Percentiles rank a stretch among this genome's conserved stretches.
These are phyloP conservation scores for Yamadazyma endophytica DNA, from an alignment of 805 yeast genomes.

Conservation along the genomic window DNA sequence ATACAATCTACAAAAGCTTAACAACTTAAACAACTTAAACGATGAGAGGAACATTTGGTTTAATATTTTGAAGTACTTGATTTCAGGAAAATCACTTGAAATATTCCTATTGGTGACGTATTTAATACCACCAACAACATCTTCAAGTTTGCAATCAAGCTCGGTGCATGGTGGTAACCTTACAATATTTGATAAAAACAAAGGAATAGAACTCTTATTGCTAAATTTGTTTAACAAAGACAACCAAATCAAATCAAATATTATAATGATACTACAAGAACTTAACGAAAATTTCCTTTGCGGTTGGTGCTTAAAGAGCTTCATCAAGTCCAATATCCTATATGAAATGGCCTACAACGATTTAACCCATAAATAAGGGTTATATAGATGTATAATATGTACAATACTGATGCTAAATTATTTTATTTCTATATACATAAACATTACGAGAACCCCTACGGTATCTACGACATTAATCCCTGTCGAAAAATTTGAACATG, in stretches of 20 bases:
- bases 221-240: slow-evolving; percentile 40
- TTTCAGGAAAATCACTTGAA: slow-evolving; percentile 39
- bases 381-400: slow-evolving; percentile 1
- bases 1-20: slow-evolving; percentile 36
- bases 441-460: not conserved
- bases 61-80: slow-evolving; percentile 37
- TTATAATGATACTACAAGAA: slow-evolving; percentile 41
- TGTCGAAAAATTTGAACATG: slow-evolving; percentile 22
- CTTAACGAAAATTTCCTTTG: slow-evolving; percentile 40
- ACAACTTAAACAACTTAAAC: slow-evolving; percentile 14
- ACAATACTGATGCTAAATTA: not conserved
- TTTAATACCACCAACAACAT: slow-evolving; percentile 37
- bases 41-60: slow-evolving; percentile 35
- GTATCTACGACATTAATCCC: slow-evolving; percentile 7
- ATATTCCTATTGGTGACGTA: slow-evolving; percentile 36
- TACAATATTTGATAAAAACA: slow-evolving; percentile 41
- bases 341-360: slow-evolving; percentile 40
- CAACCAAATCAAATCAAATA: slow-evolving; percentile 33
- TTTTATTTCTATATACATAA: not conserved
- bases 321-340: slow-evolving; percentile 31
- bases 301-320: slow-evolving; percentile 41
- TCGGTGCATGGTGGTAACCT: slow-evolving; percentile 36
- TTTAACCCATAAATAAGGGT: slow-evolving; percentile 10
- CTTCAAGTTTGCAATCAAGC: slow-evolving; percentile 34
- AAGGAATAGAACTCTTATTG: slow-evolving; percentile 39